A percentile compares a stretch with the other conserved stretches of the same genome.
phyloP scores from a whole-genome alignment of 768 basidiomycete species.

The Boletus edulis region DNA sequence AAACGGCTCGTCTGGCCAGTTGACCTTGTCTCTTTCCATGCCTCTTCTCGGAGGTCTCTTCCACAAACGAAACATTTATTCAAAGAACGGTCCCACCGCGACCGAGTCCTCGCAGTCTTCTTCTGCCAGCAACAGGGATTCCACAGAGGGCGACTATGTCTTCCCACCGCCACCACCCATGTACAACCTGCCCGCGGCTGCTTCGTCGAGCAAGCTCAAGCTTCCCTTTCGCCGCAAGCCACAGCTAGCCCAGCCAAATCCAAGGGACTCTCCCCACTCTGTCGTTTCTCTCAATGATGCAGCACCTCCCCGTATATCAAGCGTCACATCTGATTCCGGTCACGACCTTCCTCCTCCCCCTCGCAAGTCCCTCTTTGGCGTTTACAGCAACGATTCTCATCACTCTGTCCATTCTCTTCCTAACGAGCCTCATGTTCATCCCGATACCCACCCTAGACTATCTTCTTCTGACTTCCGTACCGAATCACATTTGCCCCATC shows the following conservation, averaged over 20 bases:
- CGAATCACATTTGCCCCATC: conserved; percentile 6
- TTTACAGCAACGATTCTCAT: conserved; percentile 45
- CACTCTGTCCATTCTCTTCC: conserved; percentile 64
- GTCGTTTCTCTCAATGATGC: conserved; percentile 23
- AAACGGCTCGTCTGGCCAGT: not conserved
- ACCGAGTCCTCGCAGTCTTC: conserved; percentile 17
- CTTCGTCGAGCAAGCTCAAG: conserved; percentile 44
- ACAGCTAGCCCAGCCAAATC: conserved; percentile 11
- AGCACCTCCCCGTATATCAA: conserved; percentile 34
- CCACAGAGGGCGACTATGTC: conserved; percentile 34
- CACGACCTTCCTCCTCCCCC: conserved; percentile 53
- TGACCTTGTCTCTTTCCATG: conserved; percentile 12
- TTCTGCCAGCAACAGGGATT: conserved; percentile 13
- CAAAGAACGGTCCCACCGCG: not conserved
- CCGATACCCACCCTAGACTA: conserved; percentile 19
- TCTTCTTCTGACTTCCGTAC: conserved; percentile 14
- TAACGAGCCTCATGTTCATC: conserved; percentile 24
- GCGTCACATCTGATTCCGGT: conserved; percentile 45
- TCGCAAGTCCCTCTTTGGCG: conserved; percentile 60
- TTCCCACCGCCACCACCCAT: conserved; percentile 10
- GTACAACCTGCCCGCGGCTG: conserved; percentile 24
- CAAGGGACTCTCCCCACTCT: not conserved
- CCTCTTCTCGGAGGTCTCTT: conserved; percentile 31
- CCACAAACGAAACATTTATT: conserved; percentile 12
- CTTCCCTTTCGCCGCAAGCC: conserved; percentile 44